phyloP scores from a whole-genome alignment of 2,329 filamentous ascomycete genomes.

The Fusarium euwallaceae region DNA sequence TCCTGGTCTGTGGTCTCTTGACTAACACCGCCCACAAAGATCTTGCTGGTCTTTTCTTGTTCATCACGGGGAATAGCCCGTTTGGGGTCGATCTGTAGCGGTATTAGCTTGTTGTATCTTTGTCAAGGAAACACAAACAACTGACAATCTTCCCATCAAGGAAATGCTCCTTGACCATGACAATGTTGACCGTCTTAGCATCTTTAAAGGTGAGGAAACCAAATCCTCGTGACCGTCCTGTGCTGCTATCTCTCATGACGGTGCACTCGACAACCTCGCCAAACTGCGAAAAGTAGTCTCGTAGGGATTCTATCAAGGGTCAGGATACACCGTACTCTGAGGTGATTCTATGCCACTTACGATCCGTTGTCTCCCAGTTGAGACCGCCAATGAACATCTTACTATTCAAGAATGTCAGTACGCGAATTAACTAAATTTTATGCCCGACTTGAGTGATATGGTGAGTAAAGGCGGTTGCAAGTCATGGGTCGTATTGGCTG shows the following conservation, averaged over 20 bases:
- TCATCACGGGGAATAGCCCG: conserved; percentile 97
- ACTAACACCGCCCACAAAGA: conserved; percentile 97
- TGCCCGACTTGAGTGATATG: conserved; percentile 13
- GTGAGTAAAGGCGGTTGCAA: conserved; percentile 16
- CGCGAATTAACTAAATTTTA: not conserved
- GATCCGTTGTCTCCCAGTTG: conserved; percentile 99
- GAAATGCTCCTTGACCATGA: conserved; percentile 99
- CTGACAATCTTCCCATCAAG: conserved; percentile 98
- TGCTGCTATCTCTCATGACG: conserved; percentile 97
- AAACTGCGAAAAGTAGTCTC: conserved; percentile 97
- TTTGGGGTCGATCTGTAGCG: conserved; percentile 90
- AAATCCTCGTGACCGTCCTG: conserved; percentile 93
- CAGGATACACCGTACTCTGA: conserved; percentile 11
- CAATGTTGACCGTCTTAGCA: conserved; percentile 96
- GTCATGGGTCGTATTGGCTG: conserved; percentile 14
- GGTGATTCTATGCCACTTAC: conserved; percentile 68
- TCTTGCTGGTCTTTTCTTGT: conserved; percentile 98
- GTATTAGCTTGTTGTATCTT: conserved; percentile 37
- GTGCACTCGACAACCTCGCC: conserved; percentile 98
- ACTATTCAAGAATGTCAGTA: conserved; percentile 63
- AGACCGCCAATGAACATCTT: conserved; percentile 99
- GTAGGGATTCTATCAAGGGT: conserved; percentile 81
- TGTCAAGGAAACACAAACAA: conserved; percentile 27
- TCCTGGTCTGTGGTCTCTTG: conserved; percentile 97
- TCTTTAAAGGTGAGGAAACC: conserved; percentile 98